A percentile compares a stretch with the other conserved stretches of the same genome.
Conservation (phyloP, 495 filamentous ascomycete genomes). For the Mycothermus thermophilus region DNA sequence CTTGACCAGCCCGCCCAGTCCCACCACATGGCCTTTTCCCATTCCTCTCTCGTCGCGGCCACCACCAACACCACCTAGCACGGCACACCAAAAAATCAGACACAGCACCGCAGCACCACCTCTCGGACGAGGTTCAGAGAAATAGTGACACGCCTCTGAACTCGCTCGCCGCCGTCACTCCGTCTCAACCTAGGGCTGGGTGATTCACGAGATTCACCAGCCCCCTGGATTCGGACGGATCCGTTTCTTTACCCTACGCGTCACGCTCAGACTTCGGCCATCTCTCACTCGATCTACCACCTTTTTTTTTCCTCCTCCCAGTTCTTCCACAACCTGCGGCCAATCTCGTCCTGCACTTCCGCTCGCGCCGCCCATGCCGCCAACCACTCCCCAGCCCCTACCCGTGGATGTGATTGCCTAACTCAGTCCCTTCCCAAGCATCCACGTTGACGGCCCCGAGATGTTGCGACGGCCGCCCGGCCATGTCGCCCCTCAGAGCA, state of each 20-base stretch:
- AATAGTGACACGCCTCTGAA: too few relatives aligned
- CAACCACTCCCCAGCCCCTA: conserved; percentile 3
- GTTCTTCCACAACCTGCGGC: not conserved
- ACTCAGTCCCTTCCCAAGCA: conserved; percentile 9
- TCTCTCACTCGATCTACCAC: not conserved
- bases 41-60: not conserved
- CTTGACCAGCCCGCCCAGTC: conserved; percentile 3
- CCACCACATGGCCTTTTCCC: conserved; percentile 11
- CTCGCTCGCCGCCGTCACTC: too few relatives aligned
- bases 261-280: too few relatives aligned
- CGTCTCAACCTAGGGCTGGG: too few relatives aligned
- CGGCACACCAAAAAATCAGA: not conserved
- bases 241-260: too few relatives aligned
- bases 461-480: conserved; percentile 45
- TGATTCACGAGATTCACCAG: too few relatives aligned
- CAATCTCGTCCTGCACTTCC: too few relatives aligned
- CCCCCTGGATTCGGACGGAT: too few relatives aligned
- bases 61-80: not conserved
- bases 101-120: too few relatives aligned
- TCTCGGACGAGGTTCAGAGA: too few relatives aligned
- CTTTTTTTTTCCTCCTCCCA: not conserved
- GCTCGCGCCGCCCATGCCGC: conserved; percentile 1
- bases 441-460: conserved; percentile 32
- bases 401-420: conserved; percentile 14
- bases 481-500: conserved; percentile 34